Conservation (phyloP, 1,284 basidiomycete genomes). For the Pseudozyma thailandica region DNA sequence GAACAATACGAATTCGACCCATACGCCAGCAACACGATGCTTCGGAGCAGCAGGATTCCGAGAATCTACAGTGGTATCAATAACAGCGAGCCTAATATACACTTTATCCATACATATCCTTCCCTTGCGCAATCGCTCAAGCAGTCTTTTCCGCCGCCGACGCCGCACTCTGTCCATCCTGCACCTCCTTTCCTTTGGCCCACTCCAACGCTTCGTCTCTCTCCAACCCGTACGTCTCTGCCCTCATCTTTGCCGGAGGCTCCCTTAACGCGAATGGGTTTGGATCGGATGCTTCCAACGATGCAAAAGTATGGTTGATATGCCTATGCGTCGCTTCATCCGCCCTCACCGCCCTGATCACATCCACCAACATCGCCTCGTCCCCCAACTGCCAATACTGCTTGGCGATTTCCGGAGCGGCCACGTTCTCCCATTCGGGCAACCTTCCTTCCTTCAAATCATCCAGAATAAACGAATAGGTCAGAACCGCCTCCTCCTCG, state of each 20-base stretch:
- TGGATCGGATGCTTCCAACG: constrained; percentile 41
- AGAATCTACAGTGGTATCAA: too few species aligned
- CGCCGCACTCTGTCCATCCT: constrained; percentile 5
- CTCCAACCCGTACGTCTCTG: constrained; percentile 47
- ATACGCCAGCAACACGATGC: too few species aligned
- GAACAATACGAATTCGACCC: too few species aligned
- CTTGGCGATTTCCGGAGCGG: constrained; percentile 86
- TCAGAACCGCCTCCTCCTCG: constrained; percentile 88
- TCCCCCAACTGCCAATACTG: constrained; percentile 84
- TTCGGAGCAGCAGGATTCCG: too few species aligned
- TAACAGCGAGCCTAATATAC: too few species aligned
- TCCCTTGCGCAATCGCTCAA: constrained; percentile 1
- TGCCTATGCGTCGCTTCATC: constrained; percentile 76
- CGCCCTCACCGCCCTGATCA: constrained; percentile 87
- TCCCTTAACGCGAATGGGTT: constrained; percentile 55
- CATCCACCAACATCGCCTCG: constrained; percentile 83
- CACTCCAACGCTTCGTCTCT: constrained; percentile 53
- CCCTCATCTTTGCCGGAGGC: constrained; percentile 41
- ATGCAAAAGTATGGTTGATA: constrained; percentile 59
- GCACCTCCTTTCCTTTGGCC: constrained; percentile 22
- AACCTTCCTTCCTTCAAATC: constrained; percentile 86
- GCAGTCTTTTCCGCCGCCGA: constrained; percentile 36
- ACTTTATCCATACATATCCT: too few species aligned
- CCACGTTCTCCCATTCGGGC: constrained; percentile 79
- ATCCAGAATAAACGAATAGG: constrained; percentile 78